Evolutionary conservation across 441 rosid species (phyloP), one percentile per base, ranked within the genome.

Genomic region (Populus tomentosa): DNA sequence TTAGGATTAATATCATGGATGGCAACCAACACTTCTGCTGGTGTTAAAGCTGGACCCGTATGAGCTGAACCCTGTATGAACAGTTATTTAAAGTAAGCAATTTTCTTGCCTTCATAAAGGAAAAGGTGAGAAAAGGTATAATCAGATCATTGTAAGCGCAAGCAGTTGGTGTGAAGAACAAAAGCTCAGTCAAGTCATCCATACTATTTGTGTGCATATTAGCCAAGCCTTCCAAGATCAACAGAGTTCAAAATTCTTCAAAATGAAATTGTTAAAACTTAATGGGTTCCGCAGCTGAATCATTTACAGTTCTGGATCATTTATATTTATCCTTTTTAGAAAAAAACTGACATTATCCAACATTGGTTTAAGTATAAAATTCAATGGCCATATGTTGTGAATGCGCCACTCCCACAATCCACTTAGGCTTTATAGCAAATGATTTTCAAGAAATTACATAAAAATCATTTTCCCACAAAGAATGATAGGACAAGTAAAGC

Each of bases 41-140:
- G 99, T 40, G 98, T 97, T 84, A 97, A 84, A 73, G 99, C 99
- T 78, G 99, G 99, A 83, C 99, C 98, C 11, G 98, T 92, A 83
- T 94, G 98, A 79, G 99, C 97, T 73, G 99, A 93, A 84, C 99
- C 99, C 99, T 97, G 94, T 77, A 86, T 79, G 50, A 75, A 78
- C 59, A 81, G 65, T 40, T 73, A 30, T 71, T 9, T 3, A 50
- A 14, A 50, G n/a, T 16, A 4, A 59, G 35, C 35, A 75, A 77
- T 5, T 28, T 36, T 74, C 9, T 7, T 71, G 10, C 50, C 46
- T 16, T 59, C 33, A 28, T 26, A 46, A n/a, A 18, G 65, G 2
- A 73, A 21, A 81, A 28, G 13, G 38, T 56, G 61, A 68, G 10
- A 50, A 33, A 28, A n/a, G 42, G 10, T 6, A 63, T 21, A 21